These are phyloP conservation scores for Beauveria varroae DNA, from an alignment of 2,329 filamentous ascomycete species.

Conservation along the genomic window DNA sequence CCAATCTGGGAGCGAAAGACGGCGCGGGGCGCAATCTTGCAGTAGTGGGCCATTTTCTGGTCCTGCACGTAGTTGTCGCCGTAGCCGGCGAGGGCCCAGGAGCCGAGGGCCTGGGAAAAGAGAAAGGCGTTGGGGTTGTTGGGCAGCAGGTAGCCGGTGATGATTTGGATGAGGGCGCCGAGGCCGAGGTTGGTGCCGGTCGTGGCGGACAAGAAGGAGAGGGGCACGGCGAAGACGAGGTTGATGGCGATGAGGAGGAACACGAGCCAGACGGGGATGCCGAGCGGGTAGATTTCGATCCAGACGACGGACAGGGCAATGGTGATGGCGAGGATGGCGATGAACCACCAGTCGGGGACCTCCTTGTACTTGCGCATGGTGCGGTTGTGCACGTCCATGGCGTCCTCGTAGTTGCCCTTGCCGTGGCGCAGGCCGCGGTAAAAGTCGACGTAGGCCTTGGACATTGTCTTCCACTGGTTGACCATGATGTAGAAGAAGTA, in stretches of 20 bases:
- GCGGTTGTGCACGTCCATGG: constrained; percentile 33
- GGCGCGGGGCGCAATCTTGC: constrained; percentile 40
- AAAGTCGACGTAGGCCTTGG: constrained; percentile 30
- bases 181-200: constrained; percentile 36
- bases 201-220: constrained; percentile 36
- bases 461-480: constrained; percentile 32
- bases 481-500: constrained; percentile 36
- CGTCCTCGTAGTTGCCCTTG: constrained; percentile 32
- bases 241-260: constrained; percentile 23
- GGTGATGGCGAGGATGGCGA: constrained; percentile 28
- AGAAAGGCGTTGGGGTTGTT: constrained; percentile 17
- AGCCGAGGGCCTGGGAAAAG: constrained; percentile 9
- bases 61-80: constrained; percentile 37
- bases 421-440: constrained; percentile 31
- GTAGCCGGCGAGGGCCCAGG: constrained; percentile 23
- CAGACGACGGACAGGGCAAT: constrained; percentile 23
- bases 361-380: constrained; percentile 35
- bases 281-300: constrained; percentile 18
- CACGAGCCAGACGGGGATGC: constrained; percentile 19
- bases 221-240: constrained; percentile 34
- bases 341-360: constrained; percentile 41
- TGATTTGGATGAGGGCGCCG: constrained; percentile 34
- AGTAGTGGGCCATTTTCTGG: constrained; percentile 44
- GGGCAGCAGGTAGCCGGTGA: constrained; percentile 22
- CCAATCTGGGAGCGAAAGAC: constrained; percentile 40